These are phyloP conservation scores for Exophiala oligosperma DNA, from an alignment of 2,329 filamentous ascomycete genomes.

Conservation along the genomic window DNA sequence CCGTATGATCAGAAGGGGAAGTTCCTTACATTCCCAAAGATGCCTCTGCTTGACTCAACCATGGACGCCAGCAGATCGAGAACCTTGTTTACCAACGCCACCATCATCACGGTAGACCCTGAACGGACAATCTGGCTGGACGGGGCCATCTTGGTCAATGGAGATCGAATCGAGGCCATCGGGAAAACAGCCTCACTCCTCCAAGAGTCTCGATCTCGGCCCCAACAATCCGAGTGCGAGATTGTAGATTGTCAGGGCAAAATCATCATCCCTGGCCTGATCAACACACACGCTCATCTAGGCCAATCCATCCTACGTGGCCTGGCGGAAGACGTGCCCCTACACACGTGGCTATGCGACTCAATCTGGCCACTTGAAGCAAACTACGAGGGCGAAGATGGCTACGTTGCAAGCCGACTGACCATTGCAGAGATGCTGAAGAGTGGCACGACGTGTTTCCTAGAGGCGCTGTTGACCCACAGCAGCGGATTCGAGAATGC, in stretches of 20 bases:
- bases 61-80: too few species aligned
- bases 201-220: background rate
- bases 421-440: slow-evolving; percentile 41
- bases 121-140: slow-evolving; percentile 20
- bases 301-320: slow-evolving; percentile 38
- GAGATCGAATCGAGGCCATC: slow-evolving; percentile 15
- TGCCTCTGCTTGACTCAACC: too few species aligned
- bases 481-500: slow-evolving; percentile 33
- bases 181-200: slow-evolving; percentile 15
- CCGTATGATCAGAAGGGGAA: too few species aligned
- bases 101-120: slow-evolving; percentile 20
- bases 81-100: slow-evolving; percentile 25
- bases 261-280: slow-evolving; percentile 38
- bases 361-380: slow-evolving; percentile 40
- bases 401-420: slow-evolving; percentile 34
- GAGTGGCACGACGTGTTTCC: slow-evolving; percentile 40
- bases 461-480: slow-evolving; percentile 38
- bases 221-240: slow-evolving; percentile 7
- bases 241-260: slow-evolving; percentile 33
- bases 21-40: too few species aligned
- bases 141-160: slow-evolving; percentile 14
- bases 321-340: slow-evolving; percentile 32
- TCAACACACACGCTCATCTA: slow-evolving; percentile 40
- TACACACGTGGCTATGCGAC: slow-evolving; percentile 36
- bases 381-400: slow-evolving; percentile 37